Evolutionary conservation across 495 filamentous ascomycete genomes (phyloP), one percentile per base, ranked within the genome.

Genomic region (Annulohypoxylon nitens): DNA sequence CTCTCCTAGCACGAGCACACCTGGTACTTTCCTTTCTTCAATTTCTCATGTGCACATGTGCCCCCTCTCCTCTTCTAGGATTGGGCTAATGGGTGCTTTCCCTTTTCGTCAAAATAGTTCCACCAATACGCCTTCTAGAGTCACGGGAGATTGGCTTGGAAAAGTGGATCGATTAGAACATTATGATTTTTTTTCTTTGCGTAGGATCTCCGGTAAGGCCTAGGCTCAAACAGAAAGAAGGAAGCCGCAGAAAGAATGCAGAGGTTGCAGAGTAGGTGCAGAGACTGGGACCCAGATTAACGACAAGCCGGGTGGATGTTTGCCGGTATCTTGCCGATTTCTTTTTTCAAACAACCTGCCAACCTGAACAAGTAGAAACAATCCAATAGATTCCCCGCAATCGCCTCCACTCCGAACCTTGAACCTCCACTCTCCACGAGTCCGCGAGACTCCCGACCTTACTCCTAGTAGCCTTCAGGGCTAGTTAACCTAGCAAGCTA

Each of bases 371-470:
- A 43, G 10, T 14, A 43, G 39, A 23, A 18, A 39, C 9, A 20
- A 5, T 25, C 55, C 55, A 47, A 53, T 53, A 53, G 36, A 55
- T 70, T 50, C 66, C 71, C 66, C 67, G 50, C 61, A 69, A 59
- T 33, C 48, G 53, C 10, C 51, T 68, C 39, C 67, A 47, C 53
- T 61, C 30, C 34, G 4, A 39, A 39, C 36, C 36, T 39, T 9
- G 36, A 25, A 36, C 16, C 58, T 47, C 63, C 71, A 73, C 60
- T 73, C 51, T 47, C 71, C 71, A 74, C 71, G 71, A 70, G 65
- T 33, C 59, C 60, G 47, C 64, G 43, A 61, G 36, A 20, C 30
- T 34, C 53, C 33, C 16, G 33, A 58, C 33, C 33, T 58, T 54
- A 54, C 30, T 30, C 50, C 43, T 47, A 47, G n/a, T 16, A 47